A percentile compares a stretch with the other conserved stretches of the same genome.
These are phyloP conservation scores for Monosporozyma siamensis DNA, from an alignment of 805 yeast species.

Conservation along the genomic window DNA sequence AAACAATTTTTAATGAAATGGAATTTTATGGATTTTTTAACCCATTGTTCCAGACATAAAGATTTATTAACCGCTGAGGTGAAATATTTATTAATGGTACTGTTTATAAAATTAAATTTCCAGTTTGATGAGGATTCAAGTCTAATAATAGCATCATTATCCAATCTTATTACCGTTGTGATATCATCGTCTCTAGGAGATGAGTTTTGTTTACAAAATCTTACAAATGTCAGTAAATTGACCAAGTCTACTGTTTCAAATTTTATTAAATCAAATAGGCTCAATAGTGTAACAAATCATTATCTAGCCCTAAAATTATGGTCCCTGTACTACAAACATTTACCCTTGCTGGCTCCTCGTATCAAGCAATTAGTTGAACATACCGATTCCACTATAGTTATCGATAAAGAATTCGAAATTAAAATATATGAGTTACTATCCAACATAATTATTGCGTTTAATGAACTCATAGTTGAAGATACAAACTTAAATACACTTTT, in stretches of 20 bases:
- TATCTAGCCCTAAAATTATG: background rate
- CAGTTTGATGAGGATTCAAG: background rate
- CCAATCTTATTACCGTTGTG: background rate
- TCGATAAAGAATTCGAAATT: background rate
- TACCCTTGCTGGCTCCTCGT: background rate
- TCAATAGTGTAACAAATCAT: background rate
- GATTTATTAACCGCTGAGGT: background rate
- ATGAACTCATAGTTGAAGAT: background rate
- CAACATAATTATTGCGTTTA: background rate
- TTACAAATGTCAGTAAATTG: background rate
- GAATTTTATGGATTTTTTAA: background rate
- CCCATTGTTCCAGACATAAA: background rate
- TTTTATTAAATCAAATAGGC: background rate
- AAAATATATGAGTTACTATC: background rate
- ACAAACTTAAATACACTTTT: background rate
- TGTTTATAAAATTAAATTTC: background rate
- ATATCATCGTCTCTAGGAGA: background rate
- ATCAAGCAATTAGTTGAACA: background rate
- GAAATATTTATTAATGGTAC: background rate
- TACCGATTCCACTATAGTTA: too few relatives aligned
- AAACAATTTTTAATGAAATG: conserved; percentile 10
- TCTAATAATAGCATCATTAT: background rate
- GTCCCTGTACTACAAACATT: background rate
- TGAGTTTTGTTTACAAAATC: background rate
- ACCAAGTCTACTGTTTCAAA: background rate